Evolutionary conservation across 2,329 filamentous ascomycete species (phyloP).

Genomic region (Aspergillus aculeatus): DNA sequence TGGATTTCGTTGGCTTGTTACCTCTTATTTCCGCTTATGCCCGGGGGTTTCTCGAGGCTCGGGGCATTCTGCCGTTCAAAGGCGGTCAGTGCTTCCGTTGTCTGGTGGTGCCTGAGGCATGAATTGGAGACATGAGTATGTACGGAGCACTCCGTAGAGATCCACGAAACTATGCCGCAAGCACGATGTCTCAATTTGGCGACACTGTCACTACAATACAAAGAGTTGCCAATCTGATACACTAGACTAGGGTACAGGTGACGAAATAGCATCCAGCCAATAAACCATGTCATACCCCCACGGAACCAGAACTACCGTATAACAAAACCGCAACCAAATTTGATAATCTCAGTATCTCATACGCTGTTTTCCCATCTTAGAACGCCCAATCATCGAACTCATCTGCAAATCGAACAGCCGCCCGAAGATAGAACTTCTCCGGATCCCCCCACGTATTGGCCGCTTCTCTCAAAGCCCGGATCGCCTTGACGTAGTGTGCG

Average conservation of each 20-base stretch:
- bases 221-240: no score
- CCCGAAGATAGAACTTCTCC: conserved; percentile 49
- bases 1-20: neutral
- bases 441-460: conserved; percentile 45
- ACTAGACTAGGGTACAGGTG: no score
- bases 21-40: neutral
- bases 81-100: neutral
- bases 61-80: neutral
- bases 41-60: neutral
- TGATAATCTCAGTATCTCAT: neutral
- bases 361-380: neutral
- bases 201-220: no score
- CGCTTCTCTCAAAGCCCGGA: conserved; percentile 55
- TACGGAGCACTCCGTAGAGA: no score
- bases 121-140: no score
- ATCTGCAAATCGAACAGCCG: conserved; percentile 49
- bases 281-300: no score
- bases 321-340: neutral
- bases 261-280: no score
- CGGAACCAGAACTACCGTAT: neutral
- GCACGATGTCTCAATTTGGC: no score
- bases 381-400: conserved; percentile 62
- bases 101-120: neutral
- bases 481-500: conserved; percentile 81
- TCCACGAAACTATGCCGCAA: no score